A percentile compares a stretch with the other conserved stretches of the same genome.
Conservation (phyloP, 345 rosid genomes). For the Fremontodendron californicum region DNA sequence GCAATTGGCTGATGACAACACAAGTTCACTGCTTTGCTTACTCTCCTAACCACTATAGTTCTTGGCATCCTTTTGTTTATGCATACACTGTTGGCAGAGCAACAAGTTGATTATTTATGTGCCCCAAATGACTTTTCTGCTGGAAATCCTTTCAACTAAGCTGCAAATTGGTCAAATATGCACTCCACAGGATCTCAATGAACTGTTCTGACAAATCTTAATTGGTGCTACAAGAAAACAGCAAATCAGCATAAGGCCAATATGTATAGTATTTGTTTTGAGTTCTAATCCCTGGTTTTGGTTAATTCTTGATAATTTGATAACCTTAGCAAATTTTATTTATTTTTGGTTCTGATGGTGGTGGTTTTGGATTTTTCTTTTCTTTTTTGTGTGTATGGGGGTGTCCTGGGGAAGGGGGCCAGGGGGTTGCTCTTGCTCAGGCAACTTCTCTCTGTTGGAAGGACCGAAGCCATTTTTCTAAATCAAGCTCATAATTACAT, state of each 20-base stretch:
- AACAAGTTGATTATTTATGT: neutral
- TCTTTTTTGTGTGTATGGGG: neutral
- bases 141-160: neutral
- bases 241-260: neutral
- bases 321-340: neutral
- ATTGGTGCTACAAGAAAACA: neutral
- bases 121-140: neutral
- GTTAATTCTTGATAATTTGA: neutral
- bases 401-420: too few species aligned
- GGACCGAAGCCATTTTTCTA: too few species aligned
- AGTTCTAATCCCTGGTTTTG: neutral
- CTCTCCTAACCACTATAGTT: too few species aligned
- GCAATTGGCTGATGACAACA: neutral
- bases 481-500: too few species aligned
- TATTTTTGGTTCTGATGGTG: neutral
- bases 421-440: too few species aligned
- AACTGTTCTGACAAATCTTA: neutral
- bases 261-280: neutral
- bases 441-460: too few species aligned
- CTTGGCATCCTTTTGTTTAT: neutral
- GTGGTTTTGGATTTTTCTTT: neutral
- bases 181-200: neutral
- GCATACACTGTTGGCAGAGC: neutral
- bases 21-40: too few species aligned
- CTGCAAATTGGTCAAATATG: neutral